Evolutionary conservation across 192 early-diverging fungal genomes (phyloP), one percentile per base, ranked within the genome.

Genomic region (Umbelopsis isabellina): DNA sequence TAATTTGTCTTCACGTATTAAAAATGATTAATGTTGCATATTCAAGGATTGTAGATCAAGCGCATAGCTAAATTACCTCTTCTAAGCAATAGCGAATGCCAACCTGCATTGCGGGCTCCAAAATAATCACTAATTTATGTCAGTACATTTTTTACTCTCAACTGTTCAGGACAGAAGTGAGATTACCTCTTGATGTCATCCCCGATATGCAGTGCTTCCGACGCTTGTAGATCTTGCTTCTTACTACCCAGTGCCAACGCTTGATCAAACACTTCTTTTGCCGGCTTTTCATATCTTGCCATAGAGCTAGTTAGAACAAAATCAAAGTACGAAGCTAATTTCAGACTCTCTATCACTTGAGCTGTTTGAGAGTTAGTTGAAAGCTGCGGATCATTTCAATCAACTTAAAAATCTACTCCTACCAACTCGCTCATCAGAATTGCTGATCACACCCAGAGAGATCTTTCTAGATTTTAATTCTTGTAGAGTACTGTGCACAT

Each of bases 191-290:
- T 53, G 44, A 79, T 69, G 72, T 83, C 86, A 66, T 90, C 89
- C 10, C 89, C 89, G 23, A 90, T 74, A 75, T 90, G 89, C n/a
- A 90, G 61, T 12, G 81, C 72, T 48, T 87, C 75, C 30, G 79
- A 78, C 0, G 83, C 69, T 21, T 55, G 73, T 33, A 85, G 61
- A 52, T 20, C 45, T 47, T 21, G 77, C 70, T 21, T 13, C 44
- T 68, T 25, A 33, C 55, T 51, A 6, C 55, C 69, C 2, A 81
- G 73, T 15, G 58, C 25, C 37, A 89, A 55, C 0, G 89, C 87
- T 67, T 80, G 72, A 23, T 84, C 79, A 75, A 88, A 90, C 1
- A 89, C 86, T 27, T 64, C 50, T 18, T 46, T 49, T 35, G 78
- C 70, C 0, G 89, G 89, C 61, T 90, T 90, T 68, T 90, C 86